Evolutionary conservation across 1,284 basidiomycete species (phyloP).

Genomic region (Austroboletus olivaceoglutinosus): DNA sequence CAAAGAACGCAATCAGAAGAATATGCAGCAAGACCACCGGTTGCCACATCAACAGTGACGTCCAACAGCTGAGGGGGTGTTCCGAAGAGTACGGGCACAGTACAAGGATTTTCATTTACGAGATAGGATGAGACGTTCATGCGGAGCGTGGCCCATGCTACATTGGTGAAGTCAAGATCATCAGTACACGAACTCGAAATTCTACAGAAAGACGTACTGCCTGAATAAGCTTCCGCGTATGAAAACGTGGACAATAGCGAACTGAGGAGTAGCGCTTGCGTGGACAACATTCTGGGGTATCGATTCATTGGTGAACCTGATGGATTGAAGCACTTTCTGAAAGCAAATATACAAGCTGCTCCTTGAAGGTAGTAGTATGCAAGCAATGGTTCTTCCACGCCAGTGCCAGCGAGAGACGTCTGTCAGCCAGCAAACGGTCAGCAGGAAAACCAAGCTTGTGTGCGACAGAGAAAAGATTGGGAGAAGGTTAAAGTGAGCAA

Average conservation of each 20-base stretch:
- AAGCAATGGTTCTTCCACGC: too few species aligned
- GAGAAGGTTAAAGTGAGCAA: too few species aligned
- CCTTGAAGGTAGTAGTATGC: too few species aligned
- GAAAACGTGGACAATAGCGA: constrained; percentile 3
- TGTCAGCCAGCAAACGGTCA: too few species aligned
- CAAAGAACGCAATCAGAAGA: constrained; percentile 27
- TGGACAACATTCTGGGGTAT: not conserved
- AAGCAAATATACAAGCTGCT: not conserved
- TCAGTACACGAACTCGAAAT: not conserved
- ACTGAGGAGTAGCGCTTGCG: constrained; percentile 3
- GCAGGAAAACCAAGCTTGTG: too few species aligned
- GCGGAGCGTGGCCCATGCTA: constrained; percentile 28
- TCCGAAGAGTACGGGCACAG: constrained; percentile 22
- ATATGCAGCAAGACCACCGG: constrained; percentile 17
- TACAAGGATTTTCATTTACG: constrained; percentile 15
- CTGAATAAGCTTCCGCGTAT: constrained; percentile 13
- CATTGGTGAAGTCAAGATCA: not conserved
- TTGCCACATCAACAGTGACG: constrained; percentile 20
- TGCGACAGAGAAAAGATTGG: too few species aligned
- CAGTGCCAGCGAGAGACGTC: too few species aligned
- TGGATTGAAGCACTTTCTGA: not conserved
- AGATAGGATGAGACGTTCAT: constrained; percentile 23
- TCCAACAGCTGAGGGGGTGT: constrained; percentile 29
- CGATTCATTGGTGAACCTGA: not conserved
- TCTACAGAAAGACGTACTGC: constrained; percentile 10